Evolutionary conservation across 2,329 filamentous ascomycete species (phyloP).

Genomic region (Lachnellula arida): DNA sequence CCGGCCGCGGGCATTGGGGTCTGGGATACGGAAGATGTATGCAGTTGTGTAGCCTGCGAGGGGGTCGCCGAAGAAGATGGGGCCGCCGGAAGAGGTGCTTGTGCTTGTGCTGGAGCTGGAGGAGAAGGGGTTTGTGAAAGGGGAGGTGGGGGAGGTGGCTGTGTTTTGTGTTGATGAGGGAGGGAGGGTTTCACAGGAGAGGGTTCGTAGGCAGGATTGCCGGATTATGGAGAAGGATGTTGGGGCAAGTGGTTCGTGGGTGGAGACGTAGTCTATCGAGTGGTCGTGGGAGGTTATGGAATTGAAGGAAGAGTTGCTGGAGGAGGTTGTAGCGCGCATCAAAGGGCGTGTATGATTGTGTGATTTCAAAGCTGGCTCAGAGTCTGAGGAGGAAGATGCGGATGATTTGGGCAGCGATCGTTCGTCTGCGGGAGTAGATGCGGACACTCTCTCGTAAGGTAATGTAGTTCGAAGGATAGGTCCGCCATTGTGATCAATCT

Average conservation of each 20-base stretch:
- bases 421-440: slow-evolving; percentile 21
- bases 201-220: slow-evolving; percentile 60
- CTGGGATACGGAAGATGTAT: slow-evolving; percentile 65
- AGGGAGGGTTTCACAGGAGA: slow-evolving; percentile 63
- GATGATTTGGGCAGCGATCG: slow-evolving; percentile 28
- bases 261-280: slow-evolving; percentile 64
- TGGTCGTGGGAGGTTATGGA: slow-evolving; percentile 51
- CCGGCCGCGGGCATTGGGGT: slow-evolving; percentile 62
- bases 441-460: slow-evolving; percentile 54
- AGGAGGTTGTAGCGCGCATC: slow-evolving; percentile 21
- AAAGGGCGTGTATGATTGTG: slow-evolving; percentile 16
- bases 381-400: slow-evolving; percentile 24
- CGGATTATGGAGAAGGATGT: slow-evolving; percentile 64
- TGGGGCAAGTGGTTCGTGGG: slow-evolving; percentile 57
- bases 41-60: slow-evolving; percentile 63
- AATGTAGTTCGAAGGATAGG: slow-evolving; percentile 58
- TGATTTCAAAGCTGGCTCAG: slow-evolving; percentile 21
- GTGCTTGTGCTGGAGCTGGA: slow-evolving; percentile 34
- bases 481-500: slow-evolving; percentile 29
- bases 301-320: slow-evolving; percentile 39
- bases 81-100: slow-evolving; percentile 55
- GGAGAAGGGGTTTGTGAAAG: slow-evolving; percentile 37
- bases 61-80: slow-evolving; percentile 65
- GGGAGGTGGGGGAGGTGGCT: slow-evolving; percentile 36
- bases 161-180: slow-evolving; percentile 40